A percentile compares a stretch with the other conserved stretches of the same genome.
Conservation (phyloP, 2,329 filamentous ascomycete genomes). For the Fusarium denticulatum region DNA sequence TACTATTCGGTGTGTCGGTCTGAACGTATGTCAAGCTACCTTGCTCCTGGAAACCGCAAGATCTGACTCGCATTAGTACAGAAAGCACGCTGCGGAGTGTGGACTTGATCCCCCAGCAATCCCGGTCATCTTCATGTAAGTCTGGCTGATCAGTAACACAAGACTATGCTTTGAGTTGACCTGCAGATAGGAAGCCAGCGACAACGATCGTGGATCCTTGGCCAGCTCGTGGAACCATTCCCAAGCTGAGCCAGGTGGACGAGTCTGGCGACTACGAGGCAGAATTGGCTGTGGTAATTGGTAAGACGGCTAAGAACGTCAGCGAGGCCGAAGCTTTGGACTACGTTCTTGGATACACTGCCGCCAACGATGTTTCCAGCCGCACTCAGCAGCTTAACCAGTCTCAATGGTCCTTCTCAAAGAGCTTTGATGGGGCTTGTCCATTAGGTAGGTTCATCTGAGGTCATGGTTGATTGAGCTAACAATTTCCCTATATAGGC, state of each 20-base stretch:
- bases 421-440: constrained; percentile 67
- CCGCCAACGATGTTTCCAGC: constrained; percentile 69
- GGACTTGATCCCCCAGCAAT: constrained; percentile 62
- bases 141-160: too few relatives aligned
- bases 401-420: constrained; percentile 57
- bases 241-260: constrained; percentile 58
- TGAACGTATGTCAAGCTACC: constrained; percentile 55
- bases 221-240: constrained; percentile 61
- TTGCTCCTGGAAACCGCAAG: not conserved
- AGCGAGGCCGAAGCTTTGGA: constrained; percentile 64
- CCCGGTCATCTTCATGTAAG: constrained; percentile 64
- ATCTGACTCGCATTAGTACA: constrained; percentile 43
- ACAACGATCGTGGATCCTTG: constrained; percentile 65
- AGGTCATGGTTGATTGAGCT: not conserved
- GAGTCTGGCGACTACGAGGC: constrained; percentile 68
- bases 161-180: not conserved
- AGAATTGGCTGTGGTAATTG: constrained; percentile 67
- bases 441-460: constrained; percentile 51
- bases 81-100: constrained; percentile 57
- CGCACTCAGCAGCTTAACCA: constrained; percentile 43
- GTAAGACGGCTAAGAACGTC: constrained; percentile 62
- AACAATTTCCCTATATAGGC: constrained; percentile 52
- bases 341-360: constrained; percentile 72
- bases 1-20: constrained; percentile 67
- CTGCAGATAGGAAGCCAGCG: constrained; percentile 56